These are phyloP conservation scores for Craterostigma plantagineum DNA, from an alignment of 257 asterid species.

Conservation along the genomic window DNA sequence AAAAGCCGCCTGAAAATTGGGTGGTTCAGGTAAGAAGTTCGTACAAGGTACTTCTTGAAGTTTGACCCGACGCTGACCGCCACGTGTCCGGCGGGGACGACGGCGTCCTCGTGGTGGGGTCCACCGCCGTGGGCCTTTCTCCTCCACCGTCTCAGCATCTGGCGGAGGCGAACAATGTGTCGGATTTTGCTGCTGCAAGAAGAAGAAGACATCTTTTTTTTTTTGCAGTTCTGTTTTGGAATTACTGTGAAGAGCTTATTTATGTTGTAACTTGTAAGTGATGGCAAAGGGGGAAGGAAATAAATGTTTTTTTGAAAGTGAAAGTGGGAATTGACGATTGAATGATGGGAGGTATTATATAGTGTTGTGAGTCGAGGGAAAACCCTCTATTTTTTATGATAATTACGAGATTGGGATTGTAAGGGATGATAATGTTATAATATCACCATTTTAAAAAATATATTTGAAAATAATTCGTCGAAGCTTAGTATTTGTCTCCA, in stretches of 20 bases:
- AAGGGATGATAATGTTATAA: no score
- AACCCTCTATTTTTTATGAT: no score
- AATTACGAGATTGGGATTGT: no score
- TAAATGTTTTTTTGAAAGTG: no score
- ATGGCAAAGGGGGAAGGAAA: no score
- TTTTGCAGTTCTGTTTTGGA: not conserved
- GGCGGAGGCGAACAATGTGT: slow-evolving; percentile 28
- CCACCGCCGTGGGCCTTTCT: slow-evolving; percentile 11
- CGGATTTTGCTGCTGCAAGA: slow-evolving; percentile 37
- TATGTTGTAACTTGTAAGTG: not conserved
- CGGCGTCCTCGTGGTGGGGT: slow-evolving; percentile 8
- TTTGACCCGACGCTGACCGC: slow-evolving; percentile 24
- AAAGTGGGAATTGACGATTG: no score
- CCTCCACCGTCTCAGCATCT: slow-evolving; percentile 30
- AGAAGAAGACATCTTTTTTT: not conserved
- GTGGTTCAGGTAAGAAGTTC: slow-evolving; percentile 25
- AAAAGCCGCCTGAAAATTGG: slow-evolving; percentile 25
- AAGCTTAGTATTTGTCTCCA: no score
- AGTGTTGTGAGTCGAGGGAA: no score
- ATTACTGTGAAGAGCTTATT: not conserved
- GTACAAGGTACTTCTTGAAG: slow-evolving; percentile 17
- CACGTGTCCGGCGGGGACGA: slow-evolving; percentile 36
- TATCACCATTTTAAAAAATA: no score
- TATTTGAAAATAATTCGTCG: no score
- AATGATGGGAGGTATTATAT: no score